phyloP scores from a whole-genome alignment of 2,329 filamentous ascomycete species.

The Botrytis tulipae region DNA sequence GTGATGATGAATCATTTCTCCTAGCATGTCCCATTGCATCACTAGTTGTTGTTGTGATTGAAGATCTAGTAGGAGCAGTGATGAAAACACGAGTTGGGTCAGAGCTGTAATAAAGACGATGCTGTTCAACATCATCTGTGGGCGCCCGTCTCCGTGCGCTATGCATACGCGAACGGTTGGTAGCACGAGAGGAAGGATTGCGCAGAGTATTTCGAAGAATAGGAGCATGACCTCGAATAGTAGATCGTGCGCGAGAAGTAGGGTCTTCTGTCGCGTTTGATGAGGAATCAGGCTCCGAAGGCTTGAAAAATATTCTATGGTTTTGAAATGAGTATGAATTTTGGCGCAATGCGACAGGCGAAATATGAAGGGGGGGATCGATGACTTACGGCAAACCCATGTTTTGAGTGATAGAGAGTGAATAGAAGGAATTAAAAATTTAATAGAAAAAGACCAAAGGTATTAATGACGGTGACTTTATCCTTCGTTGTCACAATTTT shows the following conservation, averaged over 20 bases:
- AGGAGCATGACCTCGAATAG: conserved; percentile 33
- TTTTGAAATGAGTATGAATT: conserved; percentile 25
- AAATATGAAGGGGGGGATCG: conserved; percentile 24
- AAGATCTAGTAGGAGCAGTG: background rate
- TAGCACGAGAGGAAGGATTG: background rate
- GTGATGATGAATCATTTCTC: background rate
- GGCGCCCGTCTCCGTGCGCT: background rate
- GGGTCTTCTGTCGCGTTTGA: conserved; percentile 35
- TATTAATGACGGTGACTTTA: conserved; percentile 27
- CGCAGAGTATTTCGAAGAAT: background rate
- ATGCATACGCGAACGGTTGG: background rate
- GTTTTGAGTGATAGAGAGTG: conserved; percentile 22
- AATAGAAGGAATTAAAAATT: conserved; percentile 8
- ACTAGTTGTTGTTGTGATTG: background rate
- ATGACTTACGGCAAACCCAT: conserved; percentile 39
- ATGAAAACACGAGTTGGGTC: background rate
- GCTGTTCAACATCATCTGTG: background rate
- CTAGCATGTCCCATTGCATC: background rate
- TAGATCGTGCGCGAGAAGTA: conserved; percentile 34
- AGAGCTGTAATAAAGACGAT: background rate
- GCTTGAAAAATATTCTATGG: conserved; percentile 37
- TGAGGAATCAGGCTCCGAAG: conserved; percentile 33
- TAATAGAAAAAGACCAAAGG: background rate
- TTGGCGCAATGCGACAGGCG: conserved; percentile 19
- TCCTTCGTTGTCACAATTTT: conserved; percentile 20